phyloP scores from a whole-genome alignment of 1,284 basidiomycete genomes.

The Tylopilus sp. region DNA sequence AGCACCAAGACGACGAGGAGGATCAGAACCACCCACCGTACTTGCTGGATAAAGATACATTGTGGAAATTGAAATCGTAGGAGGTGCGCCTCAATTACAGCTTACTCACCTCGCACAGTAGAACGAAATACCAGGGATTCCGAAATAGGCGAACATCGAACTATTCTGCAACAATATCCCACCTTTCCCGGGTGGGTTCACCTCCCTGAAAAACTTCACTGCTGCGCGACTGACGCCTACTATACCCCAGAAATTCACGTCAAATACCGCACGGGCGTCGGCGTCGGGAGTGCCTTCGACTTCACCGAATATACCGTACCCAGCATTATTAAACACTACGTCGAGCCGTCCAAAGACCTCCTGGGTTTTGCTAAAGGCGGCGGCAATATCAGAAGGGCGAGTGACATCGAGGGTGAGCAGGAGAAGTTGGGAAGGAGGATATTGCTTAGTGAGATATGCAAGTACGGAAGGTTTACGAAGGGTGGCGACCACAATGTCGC shows the following conservation, averaged over 20 bases:
- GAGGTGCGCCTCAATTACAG: neutral
- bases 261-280: constrained; percentile 13
- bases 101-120: constrained; percentile 12
- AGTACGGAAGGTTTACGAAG: constrained; percentile 30
- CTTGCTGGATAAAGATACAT: constrained; percentile 4
- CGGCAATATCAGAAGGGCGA: constrained; percentile 11
- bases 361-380: constrained; percentile 12
- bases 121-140: constrained; percentile 6
- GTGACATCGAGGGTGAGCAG: constrained; percentile 19
- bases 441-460: constrained; percentile 18
- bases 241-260: constrained; percentile 19
- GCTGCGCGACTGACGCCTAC: constrained; percentile 9
- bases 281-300: constrained; percentile 11
- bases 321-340: constrained; percentile 26
- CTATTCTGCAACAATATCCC: constrained; percentile 18
- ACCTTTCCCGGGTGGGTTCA: constrained; percentile 13
- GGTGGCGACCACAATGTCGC: constrained; percentile 35
- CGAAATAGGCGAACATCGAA: constrained; percentile 10
- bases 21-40: constrained; percentile 20
- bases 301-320: constrained; percentile 8
- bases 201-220: constrained; percentile 19
- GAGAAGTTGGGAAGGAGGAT: constrained; percentile 12
- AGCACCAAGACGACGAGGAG: too few species aligned
- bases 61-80: neutral
- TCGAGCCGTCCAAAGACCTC: constrained; percentile 17